These are phyloP conservation scores for Harringtonia aguacate DNA, from an alignment of 2,329 filamentous ascomycete species.

Conservation along the genomic window DNA sequence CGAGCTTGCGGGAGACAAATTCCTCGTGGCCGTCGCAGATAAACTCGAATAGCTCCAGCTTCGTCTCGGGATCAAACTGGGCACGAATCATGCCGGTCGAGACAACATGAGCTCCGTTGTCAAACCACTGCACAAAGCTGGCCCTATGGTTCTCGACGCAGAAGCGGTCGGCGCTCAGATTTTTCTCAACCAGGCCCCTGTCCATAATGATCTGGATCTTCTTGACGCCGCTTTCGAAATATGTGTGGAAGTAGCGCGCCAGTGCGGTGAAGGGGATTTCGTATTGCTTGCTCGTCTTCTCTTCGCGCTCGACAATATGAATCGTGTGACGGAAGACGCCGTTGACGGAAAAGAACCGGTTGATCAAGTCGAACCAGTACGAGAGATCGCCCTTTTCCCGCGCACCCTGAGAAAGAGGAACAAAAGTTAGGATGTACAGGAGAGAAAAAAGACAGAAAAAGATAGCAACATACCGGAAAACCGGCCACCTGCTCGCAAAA, in stretches of 20 bases:
- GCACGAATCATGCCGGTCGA: conserved; percentile 67
- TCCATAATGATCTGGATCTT: conserved; percentile 82
- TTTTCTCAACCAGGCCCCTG: conserved; percentile 43
- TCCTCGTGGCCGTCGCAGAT: conserved; percentile 68
- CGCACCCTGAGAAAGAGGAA: conserved; percentile 29
- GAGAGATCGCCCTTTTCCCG: conserved; percentile 57
- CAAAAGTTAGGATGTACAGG: conserved; percentile 5
- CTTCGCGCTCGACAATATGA: conserved; percentile 42
- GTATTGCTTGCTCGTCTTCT: conserved; percentile 62
- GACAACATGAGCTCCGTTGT: conserved; percentile 62
- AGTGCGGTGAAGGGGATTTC: conserved; percentile 76
- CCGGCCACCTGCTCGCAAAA: conserved; percentile 53
- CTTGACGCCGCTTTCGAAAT: conserved; percentile 77
- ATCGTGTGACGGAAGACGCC: conserved; percentile 70
- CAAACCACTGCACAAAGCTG: conserved; percentile 82
- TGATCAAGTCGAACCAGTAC: conserved; percentile 74
- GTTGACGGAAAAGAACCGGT: conserved; percentile 66
- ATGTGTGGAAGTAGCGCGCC: conserved; percentile 79
- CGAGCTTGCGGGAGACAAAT: conserved; percentile 61
- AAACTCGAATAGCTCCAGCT: conserved; percentile 80
- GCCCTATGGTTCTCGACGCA: conserved; percentile 67
- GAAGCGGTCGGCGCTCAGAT: conserved; percentile 52
- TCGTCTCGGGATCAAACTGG: conserved; percentile 67
- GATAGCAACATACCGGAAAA: conserved; percentile 34
- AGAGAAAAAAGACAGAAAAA: background rate